Evolutionary conservation across 805 yeast species (phyloP).

Genomic region (Brettanomyces anomalus): DNA sequence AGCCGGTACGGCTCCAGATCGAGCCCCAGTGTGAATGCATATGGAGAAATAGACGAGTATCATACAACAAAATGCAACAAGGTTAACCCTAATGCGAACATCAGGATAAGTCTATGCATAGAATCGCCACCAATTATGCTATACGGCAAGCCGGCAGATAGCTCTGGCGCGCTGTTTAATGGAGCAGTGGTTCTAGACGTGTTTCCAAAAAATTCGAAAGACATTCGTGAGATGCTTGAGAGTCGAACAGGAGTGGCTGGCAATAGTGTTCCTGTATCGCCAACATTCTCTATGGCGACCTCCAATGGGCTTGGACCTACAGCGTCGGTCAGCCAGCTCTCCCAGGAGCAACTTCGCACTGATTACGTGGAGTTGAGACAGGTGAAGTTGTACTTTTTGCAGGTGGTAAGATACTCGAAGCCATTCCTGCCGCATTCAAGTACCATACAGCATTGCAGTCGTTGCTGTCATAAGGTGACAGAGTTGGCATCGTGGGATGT

Average conservation of each 20-base stretch:
- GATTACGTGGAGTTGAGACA: constrained; percentile 43
- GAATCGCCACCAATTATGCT: constrained; percentile 90
- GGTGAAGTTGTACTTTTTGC: constrained; percentile 63
- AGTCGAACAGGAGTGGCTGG: background rate
- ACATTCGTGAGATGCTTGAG: background rate
- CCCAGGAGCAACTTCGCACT: constrained; percentile 10
- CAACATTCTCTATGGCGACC: background rate
- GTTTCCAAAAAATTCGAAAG: constrained; percentile 11
- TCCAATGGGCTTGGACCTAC: constrained; percentile 12
- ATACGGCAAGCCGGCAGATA: constrained; percentile 69
- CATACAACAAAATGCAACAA: constrained; percentile 20
- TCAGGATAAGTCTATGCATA: constrained; percentile 45
- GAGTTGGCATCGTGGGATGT: constrained; percentile 88
- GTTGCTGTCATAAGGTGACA: constrained; percentile 46
- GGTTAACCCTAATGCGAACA: constrained; percentile 15
- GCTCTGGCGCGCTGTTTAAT: constrained; percentile 78
- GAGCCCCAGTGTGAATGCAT: background rate
- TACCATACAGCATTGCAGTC: constrained; percentile 42
- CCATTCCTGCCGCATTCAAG: constrained; percentile 55
- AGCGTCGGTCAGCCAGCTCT: constrained; percentile 15
- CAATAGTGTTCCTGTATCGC: background rate
- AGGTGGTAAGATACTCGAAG: constrained; percentile 53
- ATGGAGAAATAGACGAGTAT: constrained; percentile 13
- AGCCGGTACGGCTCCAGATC: background rate
- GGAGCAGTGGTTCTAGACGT: constrained; percentile 65